Conservation (phyloP, 371 early-diverging fungal species). For the Mucor mucedo region DNA sequence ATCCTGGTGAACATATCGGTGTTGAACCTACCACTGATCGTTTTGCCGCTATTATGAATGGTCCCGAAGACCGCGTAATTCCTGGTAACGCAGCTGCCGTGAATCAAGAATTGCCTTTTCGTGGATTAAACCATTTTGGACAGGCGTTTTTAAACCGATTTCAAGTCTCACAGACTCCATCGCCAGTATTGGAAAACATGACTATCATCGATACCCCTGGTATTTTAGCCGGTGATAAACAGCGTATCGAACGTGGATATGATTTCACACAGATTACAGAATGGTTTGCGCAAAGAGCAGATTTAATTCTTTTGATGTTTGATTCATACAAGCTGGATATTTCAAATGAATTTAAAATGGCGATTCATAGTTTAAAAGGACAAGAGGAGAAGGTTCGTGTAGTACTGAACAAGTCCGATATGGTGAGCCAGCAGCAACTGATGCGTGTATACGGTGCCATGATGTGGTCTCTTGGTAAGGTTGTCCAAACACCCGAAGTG, state of each 20-base stretch:
- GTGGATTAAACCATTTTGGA: conserved; percentile 77
- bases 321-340: conserved; percentile 92
- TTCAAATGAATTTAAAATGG: conserved; percentile 87
- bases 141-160: conserved; percentile 82
- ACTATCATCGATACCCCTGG: conserved; percentile 90
- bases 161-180: conserved; percentile 81
- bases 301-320: conserved; percentile 84
- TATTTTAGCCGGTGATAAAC: conserved; percentile 87
- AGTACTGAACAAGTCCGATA: conserved; percentile 88
- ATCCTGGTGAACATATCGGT: conserved; percentile 89
- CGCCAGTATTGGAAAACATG: conserved; percentile 78
- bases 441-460: conserved; percentile 92
- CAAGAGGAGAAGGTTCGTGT: conserved; percentile 89
- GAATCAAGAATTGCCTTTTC: conserved; percentile 80
- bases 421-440: conserved; percentile 84
- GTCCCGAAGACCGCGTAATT: conserved; percentile 70
- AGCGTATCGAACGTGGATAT: conserved; percentile 79
- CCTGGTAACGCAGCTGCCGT: conserved; percentile 93
- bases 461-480: conserved; percentile 95
- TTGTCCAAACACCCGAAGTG: conserved; percentile 88
- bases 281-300: conserved; percentile 91
- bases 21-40: conserved; percentile 90
- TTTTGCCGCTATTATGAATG: conserved; percentile 86
- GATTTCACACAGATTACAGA: conserved; percentile 82
- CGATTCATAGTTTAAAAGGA: conserved; percentile 78